Evolutionary conservation across 169 alveolate species (phyloP).

Genomic region (Plasmodium sp.): DNA sequence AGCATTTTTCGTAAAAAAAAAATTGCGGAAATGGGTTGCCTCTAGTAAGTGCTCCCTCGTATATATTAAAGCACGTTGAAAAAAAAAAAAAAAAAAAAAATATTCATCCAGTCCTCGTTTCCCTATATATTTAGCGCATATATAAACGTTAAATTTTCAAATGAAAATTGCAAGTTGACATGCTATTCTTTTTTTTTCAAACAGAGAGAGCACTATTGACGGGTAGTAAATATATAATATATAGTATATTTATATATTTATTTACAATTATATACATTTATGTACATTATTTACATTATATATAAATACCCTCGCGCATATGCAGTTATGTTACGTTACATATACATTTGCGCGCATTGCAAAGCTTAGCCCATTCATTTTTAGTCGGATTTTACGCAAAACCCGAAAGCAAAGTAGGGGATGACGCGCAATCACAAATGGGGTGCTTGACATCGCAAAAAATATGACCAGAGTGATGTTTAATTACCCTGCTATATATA

Average conservation of each 20-base stretch:
- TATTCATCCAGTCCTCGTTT: background rate
- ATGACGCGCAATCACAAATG: background rate
- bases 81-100: background rate
- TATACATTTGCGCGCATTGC: background rate
- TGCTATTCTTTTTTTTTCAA: background rate
- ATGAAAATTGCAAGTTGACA: background rate
- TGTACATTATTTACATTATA: background rate
- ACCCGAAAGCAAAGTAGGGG: background rate
- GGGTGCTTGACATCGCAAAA: background rate
- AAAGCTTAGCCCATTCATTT: background rate
- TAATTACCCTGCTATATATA: background rate
- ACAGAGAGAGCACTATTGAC: background rate
- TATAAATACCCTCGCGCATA: background rate
- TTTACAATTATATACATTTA: background rate
- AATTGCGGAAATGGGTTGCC: background rate
- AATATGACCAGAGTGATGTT: background rate
- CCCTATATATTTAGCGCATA: background rate
- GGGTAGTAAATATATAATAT: background rate
- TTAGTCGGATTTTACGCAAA: background rate
- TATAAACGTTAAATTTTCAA: background rate
- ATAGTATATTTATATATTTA: background rate
- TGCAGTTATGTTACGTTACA: background rate
- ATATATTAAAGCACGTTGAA: background rate
- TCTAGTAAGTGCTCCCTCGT: background rate
- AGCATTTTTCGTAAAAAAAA: background rate